Evolutionary conservation across 2,329 filamentous ascomycete species (phyloP).

Genomic region (Exophiala dermatitidis): DNA sequence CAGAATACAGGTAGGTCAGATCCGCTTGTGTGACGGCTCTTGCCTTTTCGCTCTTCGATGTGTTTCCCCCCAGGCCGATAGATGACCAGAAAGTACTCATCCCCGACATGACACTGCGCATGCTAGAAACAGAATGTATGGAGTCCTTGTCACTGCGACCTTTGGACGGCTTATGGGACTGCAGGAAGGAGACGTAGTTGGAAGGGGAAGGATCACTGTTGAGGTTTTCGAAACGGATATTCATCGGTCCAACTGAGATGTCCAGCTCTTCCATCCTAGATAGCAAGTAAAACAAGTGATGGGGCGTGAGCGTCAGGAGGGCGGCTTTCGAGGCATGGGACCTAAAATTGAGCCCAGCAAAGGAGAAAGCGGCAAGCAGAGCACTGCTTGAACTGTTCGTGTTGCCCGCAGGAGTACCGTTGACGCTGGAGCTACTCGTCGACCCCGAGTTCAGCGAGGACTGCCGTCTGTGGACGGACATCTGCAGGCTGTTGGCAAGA

Average conservation of each 20-base stretch:
- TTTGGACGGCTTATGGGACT: slow-evolving; percentile 63
- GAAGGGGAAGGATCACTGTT: slow-evolving; percentile 78
- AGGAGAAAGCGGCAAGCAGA: slow-evolving; percentile 76
- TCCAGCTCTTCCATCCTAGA: slow-evolving; percentile 90
- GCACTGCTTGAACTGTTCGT: slow-evolving; percentile 63
- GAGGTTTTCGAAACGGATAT: slow-evolving; percentile 87
- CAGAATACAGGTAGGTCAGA: slow-evolving; percentile 92
- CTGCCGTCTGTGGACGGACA: slow-evolving; percentile 53
- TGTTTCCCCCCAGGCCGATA: slow-evolving; percentile 70
- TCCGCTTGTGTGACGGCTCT: slow-evolving; percentile 79
- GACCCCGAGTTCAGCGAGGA: slow-evolving; percentile 57
- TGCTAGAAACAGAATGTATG: slow-evolving; percentile 90
- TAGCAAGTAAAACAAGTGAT: slow-evolving; percentile 93
- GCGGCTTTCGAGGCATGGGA: slow-evolving; percentile 81
- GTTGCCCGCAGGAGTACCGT: slow-evolving; percentile 44
- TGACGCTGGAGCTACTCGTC: slow-evolving; percentile 51
- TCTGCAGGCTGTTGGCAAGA: slow-evolving; percentile 86
- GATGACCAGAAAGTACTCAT: slow-evolving; percentile 92
- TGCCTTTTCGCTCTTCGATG: slow-evolving; percentile 79
- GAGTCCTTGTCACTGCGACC: slow-evolving; percentile 81
- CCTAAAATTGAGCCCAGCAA: slow-evolving; percentile 76
- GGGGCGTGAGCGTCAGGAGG: slow-evolving; percentile 85
- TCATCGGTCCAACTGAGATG: slow-evolving; percentile 91
- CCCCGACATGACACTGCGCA: slow-evolving; percentile 93
- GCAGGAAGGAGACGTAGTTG: slow-evolving; percentile 91